Conservation (phyloP, 345 rosid species). For the Camelina sativa region DNA sequence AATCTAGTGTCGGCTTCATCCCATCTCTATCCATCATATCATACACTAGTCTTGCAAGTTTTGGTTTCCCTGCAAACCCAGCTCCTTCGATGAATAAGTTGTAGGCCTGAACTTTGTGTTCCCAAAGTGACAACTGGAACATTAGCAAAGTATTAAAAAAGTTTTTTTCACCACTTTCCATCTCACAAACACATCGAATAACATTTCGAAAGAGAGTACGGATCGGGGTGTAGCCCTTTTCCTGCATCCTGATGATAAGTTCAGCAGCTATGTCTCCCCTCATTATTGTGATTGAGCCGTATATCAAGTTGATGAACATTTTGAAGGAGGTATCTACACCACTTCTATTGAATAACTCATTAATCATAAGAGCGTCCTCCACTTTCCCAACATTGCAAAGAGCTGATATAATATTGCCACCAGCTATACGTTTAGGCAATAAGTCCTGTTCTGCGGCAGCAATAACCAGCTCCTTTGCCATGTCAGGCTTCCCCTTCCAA, state of each 20-base stretch:
- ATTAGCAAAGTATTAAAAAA: constrained; percentile 50
- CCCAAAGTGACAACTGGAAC: constrained; percentile 57
- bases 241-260: constrained; percentile 80
- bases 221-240: constrained; percentile 57
- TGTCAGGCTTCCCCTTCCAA: constrained; percentile 64
- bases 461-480: constrained; percentile 61
- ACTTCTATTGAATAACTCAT: constrained; percentile 50
- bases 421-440: constrained; percentile 48
- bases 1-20: constrained; percentile 47
- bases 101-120: constrained; percentile 45
- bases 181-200: constrained; percentile 51
- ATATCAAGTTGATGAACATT: constrained; percentile 57
- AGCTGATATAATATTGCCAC: constrained; percentile 58
- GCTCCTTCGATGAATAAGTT: constrained; percentile 77
- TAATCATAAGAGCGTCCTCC: constrained; percentile 66
- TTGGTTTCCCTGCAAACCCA: constrained; percentile 68
- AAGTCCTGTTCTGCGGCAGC: constrained; percentile 52
- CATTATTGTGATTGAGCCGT: constrained; percentile 51
- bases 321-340: constrained; percentile 36
- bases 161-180: constrained; percentile 54
- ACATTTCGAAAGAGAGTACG: constrained; percentile 55
- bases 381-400: constrained; percentile 61
- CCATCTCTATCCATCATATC: constrained; percentile 68
- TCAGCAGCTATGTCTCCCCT: constrained; percentile 66
- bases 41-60: constrained; percentile 66